These are phyloP conservation scores for Petasospora fabianii DNA, from an alignment of 1,139 yeast species.

Conservation along the genomic window DNA sequence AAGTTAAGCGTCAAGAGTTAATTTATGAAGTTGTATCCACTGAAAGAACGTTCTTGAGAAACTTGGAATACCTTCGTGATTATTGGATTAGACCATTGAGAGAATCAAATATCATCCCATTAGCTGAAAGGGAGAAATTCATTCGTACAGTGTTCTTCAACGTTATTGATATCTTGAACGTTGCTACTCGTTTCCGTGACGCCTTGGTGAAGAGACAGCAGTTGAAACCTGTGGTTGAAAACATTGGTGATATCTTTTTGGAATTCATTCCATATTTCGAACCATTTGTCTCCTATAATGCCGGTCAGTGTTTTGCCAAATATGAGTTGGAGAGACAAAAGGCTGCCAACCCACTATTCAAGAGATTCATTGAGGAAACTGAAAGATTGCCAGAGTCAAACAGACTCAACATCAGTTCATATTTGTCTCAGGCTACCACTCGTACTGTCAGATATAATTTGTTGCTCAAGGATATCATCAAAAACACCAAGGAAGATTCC, in stretches of 20 bases:
- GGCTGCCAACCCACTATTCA: constrained; percentile 83
- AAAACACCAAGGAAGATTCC: constrained; percentile 64
- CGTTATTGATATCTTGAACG: constrained; percentile 79
- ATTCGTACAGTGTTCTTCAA: constrained; percentile 90
- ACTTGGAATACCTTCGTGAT: constrained; percentile 87
- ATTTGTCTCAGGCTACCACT: constrained; percentile 91
- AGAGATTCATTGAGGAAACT: constrained; percentile 88
- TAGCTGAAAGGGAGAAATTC: constrained; percentile 83
- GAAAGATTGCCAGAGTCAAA: constrained; percentile 82
- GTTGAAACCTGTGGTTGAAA: constrained; percentile 77
- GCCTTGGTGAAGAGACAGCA: constrained; percentile 88
- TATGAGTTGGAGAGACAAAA: constrained; percentile 95
- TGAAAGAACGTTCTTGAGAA: constrained; percentile 93
- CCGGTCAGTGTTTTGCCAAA: constrained; percentile 94
- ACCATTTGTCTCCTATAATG: constrained; percentile 89
- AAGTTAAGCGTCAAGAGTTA: constrained; percentile 90
- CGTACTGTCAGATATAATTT: constrained; percentile 94
- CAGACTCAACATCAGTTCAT: constrained; percentile 88
- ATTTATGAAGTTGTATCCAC: constrained; percentile 93
- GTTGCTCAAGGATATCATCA: constrained; percentile 75
- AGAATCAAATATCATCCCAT: constrained; percentile 83
- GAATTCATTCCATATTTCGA: constrained; percentile 85
- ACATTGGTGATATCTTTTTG: constrained; percentile 82
- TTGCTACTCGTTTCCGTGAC: constrained; percentile 82
- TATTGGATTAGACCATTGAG: constrained; percentile 91